Evolutionary conservation across 2,329 filamentous ascomycete genomes (phyloP), one percentile per base, ranked within the genome.

Genomic region (Arthrobotrys sphaeroides): DNA sequence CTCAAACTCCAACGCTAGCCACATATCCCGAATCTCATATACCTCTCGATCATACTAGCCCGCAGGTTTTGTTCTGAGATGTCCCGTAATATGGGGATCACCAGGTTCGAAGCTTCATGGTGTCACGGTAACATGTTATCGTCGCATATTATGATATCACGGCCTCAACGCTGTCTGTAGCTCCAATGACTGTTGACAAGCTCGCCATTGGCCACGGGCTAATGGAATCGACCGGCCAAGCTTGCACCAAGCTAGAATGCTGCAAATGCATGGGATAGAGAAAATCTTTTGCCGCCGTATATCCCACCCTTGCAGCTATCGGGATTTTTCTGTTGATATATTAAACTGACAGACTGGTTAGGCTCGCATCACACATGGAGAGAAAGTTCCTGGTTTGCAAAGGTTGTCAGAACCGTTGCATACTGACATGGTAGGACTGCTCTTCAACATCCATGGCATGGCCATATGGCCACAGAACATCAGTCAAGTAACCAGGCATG

Each of bases 381-480:
- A 24, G 31, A 38, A 45, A 33, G 26, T 67, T 57, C 62, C 62
- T 31, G 38, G 62, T 66, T 66, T 66, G 20, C 3, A 6, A 36
- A 24, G 20, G 20, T 5, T 53, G n/a, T 28, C 2, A 31, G 49
- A 38, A 64, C 20, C 9, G 38, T 53, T 51, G 28, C 31, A 62
- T 62, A 22, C 38, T 26, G 38, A 60, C 13, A 42, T 42, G 57
- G 57, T 42, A 62, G 22, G 24, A 36, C 20, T 36, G 18, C 36
- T 10, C 24, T 43, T 33, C 22, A 40, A 13, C 38, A 33, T 13
- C 38, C 57, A 33, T 42, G 57, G 40, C 57, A n/a, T 20, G 26
- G 40, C 38, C 38, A 45, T 47, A 38, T 38, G 16, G 18, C 28
- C 9, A 51, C 6, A 43, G n/a, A 61, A 18, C 26, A 20, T 51